Evolutionary conservation across 1,284 basidiomycete species (phyloP), one percentile per base, ranked within the genome.

Genomic region (Malassezia caprae): DNA sequence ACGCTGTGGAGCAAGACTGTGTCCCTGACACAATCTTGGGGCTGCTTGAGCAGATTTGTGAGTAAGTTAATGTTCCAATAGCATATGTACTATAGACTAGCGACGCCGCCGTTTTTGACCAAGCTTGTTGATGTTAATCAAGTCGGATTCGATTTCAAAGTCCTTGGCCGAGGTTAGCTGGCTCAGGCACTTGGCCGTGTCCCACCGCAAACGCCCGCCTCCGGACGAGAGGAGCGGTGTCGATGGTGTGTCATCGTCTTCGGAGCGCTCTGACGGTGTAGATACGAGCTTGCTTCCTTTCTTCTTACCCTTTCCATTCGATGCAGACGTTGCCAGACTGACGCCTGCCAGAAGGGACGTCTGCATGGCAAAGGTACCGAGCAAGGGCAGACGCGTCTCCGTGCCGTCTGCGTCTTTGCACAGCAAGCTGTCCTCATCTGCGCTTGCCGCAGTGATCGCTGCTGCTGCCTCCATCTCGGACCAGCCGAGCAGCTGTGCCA

Each of bases 41-140:
- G 13, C 34, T 50, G 26, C 48, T 56, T n/a, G 28, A 31, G 23
- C 32, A 39, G 6, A 26, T 28, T 8, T 48, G 41, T 13, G 43
- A 19, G 17, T 39, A 35, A 35, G 37, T 34, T 34, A 15, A 34
- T 39, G 37, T 19, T 39, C 19, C 37, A 19, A 39, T 39, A 39
- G 37, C 37, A 19, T 39, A 21, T 39, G 37, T 39, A 43, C 41
- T 43, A 43, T 43, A 32, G 31, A 32, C 41, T 52, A 57, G 15
- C 51, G 40, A 27, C 54, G 54, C 27, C 62, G 47, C 47, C 73
- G 62, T 59, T 76, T 75, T 41, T 58, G 56, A 41, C 67, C 69
- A 35, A 61, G 65, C 59, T 73, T 71, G 53, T 69, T 63, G 32
- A 73, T 70, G 39, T 68, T 64, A 58, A 73, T 71, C 50, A 73